These are phyloP conservation scores for Neofusicoccum cordaticola DNA, from an alignment of 2,329 filamentous ascomycete genomes.

Conservation along the genomic window DNA sequence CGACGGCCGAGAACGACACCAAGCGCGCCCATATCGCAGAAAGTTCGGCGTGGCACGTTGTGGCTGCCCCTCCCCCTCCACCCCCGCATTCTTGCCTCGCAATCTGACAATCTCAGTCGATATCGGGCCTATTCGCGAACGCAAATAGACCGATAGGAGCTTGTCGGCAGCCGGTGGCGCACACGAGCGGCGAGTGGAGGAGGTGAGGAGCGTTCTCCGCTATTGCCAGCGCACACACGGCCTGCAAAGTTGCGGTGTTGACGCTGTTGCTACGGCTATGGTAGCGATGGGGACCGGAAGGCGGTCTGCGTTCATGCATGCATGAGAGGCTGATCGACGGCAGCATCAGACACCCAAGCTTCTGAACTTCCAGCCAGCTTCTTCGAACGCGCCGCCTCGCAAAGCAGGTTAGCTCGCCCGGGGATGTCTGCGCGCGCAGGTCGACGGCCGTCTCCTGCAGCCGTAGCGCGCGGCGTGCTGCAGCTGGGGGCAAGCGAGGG, in stretches of 20 bases:
- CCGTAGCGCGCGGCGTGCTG: background rate
- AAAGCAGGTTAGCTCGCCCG: background rate
- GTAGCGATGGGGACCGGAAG: background rate
- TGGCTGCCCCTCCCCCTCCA: background rate
- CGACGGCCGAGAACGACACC: background rate
- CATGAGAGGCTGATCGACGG: background rate
- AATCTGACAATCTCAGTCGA: background rate
- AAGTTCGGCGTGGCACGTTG: background rate
- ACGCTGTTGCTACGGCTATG: constrained; percentile 4
- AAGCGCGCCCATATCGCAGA: background rate
- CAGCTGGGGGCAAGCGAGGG: background rate
- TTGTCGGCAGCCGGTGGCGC: background rate
- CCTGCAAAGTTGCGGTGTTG: constrained; percentile 11
- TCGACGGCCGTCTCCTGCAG: background rate
- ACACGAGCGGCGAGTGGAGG: background rate
- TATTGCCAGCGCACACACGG: constrained; percentile 7
- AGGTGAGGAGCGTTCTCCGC: constrained; percentile 2
- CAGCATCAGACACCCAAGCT: background rate
- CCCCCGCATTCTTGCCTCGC: background rate
- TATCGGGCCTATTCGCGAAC: background rate
- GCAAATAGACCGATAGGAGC: constrained; percentile 1
- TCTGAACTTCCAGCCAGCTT: background rate
- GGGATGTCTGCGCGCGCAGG: background rate
- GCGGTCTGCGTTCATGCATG: constrained; percentile 8
- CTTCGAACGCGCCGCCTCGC: background rate